A percentile compares a stretch with the other conserved stretches of the same genome.
Conservation (phyloP, 306 rosid genomes). For the Pachyrhizus erosus region DNA sequence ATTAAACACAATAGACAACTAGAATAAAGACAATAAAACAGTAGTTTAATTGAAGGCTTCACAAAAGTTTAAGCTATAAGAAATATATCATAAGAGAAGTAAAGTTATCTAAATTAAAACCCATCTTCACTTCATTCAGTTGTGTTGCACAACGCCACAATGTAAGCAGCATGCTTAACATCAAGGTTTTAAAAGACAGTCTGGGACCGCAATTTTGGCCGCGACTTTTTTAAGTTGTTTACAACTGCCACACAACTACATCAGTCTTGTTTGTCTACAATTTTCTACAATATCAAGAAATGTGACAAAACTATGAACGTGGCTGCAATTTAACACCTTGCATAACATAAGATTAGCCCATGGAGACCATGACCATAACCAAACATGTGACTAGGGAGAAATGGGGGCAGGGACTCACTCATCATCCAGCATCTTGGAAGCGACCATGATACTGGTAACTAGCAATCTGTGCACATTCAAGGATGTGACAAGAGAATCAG, state of each 20-base stretch:
- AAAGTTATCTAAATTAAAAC: not conserved
- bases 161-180: not conserved
- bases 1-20: slow-evolving; percentile 13
- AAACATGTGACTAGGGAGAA: not conserved
- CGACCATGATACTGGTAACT: slow-evolving; percentile 82
- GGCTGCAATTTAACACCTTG: not conserved
- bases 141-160: not conserved
- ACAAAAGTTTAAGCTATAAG: not conserved
- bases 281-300: not conserved
- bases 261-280: not conserved
- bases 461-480: slow-evolving; percentile 85
- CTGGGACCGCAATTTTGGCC: not conserved
- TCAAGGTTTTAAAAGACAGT: not conserved
- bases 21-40: not conserved
- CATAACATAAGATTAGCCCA: not conserved
- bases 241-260: too few relatives aligned
- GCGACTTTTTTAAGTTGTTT: too few relatives aligned
- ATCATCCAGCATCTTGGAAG: slow-evolving; percentile 96
- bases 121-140: not conserved
- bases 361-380: not conserved
- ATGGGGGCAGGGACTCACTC: slow-evolving; percentile 63
- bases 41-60: not conserved
- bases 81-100: not conserved
- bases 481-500: slow-evolving; percentile 81
- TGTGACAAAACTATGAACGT: too few relatives aligned